Conservation (phyloP, 805 yeast species). For the Zygosaccharomyces bisporus region DNA sequence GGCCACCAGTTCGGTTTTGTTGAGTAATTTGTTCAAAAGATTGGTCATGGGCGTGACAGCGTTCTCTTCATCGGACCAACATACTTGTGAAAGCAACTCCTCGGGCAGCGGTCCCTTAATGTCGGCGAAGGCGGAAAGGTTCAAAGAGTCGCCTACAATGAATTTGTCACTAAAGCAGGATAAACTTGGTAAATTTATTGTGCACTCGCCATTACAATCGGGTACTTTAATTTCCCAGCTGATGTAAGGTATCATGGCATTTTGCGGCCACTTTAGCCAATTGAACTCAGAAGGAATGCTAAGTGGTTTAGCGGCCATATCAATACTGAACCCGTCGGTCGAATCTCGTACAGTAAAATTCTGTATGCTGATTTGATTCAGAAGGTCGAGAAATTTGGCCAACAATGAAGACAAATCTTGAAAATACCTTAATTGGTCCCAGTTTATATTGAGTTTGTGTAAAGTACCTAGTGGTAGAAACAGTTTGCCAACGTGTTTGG, state of each 20-base stretch:
- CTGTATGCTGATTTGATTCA: conserved; percentile 24
- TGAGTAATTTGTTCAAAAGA: conserved; percentile 26
- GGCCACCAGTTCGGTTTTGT: conserved; percentile 18
- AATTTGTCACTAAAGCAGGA: conserved; percentile 16
- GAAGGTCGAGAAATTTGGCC: conserved; percentile 16
- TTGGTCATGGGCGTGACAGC: conserved; percentile 33
- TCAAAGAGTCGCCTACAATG: conserved; percentile 3
- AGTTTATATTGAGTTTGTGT: conserved; percentile 18
- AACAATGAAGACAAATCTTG: conserved; percentile 10
- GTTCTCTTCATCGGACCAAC: conserved; percentile 33
- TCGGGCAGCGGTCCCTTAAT: conserved; percentile 30
- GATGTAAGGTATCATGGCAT: conserved; percentile 33
- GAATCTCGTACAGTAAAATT: conserved; percentile 25
- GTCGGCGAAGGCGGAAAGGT: conserved; percentile 12
- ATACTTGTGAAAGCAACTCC: conserved; percentile 26
- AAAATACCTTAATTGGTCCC: conserved; percentile 14
- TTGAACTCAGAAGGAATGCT: conserved; percentile 18
- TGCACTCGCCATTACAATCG: conserved; percentile 36
- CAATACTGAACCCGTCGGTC: conserved; percentile 27
- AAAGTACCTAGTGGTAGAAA: conserved; percentile 19
- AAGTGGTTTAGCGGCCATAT: conserved; percentile 21
- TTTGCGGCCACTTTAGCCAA: conserved; percentile 19
- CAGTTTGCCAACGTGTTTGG: conserved; percentile 13
- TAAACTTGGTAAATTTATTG: conserved; percentile 31
- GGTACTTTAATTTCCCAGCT: conserved; percentile 38